These are phyloP conservation scores for Calocera viscosa DNA, from an alignment of 768 basidiomycete genomes.

Conservation along the genomic window DNA sequence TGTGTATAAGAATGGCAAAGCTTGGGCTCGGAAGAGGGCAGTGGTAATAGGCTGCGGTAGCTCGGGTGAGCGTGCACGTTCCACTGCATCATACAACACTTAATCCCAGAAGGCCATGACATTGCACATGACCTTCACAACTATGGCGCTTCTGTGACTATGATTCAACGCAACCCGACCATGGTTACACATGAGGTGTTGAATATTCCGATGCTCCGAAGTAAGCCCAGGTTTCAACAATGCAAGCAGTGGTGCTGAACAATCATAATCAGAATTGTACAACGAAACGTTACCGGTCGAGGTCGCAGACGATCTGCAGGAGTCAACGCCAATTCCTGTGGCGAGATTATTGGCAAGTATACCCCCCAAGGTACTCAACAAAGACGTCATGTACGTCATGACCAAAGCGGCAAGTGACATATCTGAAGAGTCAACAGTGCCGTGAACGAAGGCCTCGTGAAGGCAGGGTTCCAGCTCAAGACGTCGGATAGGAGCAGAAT, in stretches of 20 bases:
- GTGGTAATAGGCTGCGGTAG: not conserved
- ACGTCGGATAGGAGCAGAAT: not conserved
- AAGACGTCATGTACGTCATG: not conserved
- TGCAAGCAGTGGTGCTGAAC: not conserved
- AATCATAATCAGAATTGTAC: not conserved
- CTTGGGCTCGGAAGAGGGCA: not conserved
- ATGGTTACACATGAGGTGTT: not conserved
- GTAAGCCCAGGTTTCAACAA: not conserved
- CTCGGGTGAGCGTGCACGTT: not conserved
- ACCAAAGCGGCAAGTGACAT: not conserved
- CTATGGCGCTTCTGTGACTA: not conserved
- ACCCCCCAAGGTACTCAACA: not conserved
- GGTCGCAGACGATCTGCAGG: not conserved
- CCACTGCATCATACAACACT: not conserved
- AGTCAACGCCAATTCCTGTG: not conserved
- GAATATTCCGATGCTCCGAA: not conserved
- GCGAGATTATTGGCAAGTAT: not conserved
- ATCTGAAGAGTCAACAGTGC: not conserved
- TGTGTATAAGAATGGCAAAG: not conserved
- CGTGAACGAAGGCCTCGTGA: not conserved
- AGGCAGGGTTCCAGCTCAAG: not conserved
- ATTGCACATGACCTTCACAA: conserved; percentile 2
- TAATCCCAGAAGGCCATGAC: conserved; percentile 1
- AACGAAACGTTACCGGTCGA: conserved; percentile 4
- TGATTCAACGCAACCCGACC: conserved; percentile 4